Evolutionary conservation across 2,329 filamentous ascomycete genomes (phyloP).

Genomic region (Claviceps purpurea): DNA sequence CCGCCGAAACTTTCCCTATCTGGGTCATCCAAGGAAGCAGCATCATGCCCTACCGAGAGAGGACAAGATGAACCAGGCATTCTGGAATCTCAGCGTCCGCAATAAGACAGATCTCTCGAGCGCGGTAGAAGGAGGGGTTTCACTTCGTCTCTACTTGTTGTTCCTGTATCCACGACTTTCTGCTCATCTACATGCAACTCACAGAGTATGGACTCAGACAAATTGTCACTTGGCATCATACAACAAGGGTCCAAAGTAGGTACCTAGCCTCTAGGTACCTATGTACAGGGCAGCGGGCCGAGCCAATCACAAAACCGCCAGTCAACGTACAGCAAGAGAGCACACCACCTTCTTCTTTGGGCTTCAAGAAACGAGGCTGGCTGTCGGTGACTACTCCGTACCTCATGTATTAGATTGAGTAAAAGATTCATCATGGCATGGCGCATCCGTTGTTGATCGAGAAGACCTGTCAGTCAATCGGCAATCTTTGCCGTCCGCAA

Average conservation of each 20-base stretch:
- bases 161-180: no score
- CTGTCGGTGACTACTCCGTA: no score
- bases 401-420: no score
- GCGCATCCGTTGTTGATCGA: no score
- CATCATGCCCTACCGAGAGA: neutral
- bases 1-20: neutral
- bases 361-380: neutral
- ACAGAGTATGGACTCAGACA: neutral
- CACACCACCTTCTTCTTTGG: neutral
- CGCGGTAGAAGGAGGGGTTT: no score
- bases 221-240: neutral
- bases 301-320: neutral
- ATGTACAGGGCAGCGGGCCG: neutral
- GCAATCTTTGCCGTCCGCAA: no score
- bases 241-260: neutral
- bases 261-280: no score
- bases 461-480: no score
- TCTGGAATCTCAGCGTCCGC: neutral
- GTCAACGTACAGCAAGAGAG: neutral
- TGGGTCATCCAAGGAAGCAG: neutral
- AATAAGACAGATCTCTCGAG: neutral
- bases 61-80: neutral
- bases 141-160: no score
- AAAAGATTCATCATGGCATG: no score
- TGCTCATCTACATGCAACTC: no score